These are phyloP conservation scores for Didymella arachidicola DNA, from an alignment of 2,329 filamentous ascomycete species.

Conservation along the genomic window DNA sequence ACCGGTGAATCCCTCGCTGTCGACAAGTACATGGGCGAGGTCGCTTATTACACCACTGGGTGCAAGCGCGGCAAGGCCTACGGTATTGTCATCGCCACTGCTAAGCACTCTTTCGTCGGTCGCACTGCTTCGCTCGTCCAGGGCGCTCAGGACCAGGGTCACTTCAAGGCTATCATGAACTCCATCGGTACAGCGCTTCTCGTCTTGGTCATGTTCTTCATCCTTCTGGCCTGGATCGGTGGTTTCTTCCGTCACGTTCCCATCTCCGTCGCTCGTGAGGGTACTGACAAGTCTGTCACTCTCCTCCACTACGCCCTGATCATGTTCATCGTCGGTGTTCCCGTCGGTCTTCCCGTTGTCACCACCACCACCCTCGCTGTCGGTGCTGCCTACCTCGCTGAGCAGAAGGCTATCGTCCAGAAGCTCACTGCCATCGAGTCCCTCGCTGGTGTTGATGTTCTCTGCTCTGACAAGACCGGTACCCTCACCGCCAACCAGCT, in stretches of 20 bases:
- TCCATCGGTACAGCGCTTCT: slow-evolving; percentile 77
- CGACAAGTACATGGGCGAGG: slow-evolving; percentile 79
- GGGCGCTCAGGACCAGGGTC: slow-evolving; percentile 75
- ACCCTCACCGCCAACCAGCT: slow-evolving; percentile 79
- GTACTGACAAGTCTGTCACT: slow-evolving; percentile 62
- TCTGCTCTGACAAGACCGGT: slow-evolving; percentile 84
- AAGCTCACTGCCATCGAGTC: slow-evolving; percentile 82
- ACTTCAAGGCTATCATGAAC: slow-evolving; percentile 78
- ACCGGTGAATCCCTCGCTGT: slow-evolving; percentile 82
- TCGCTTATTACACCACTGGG: slow-evolving; percentile 79
- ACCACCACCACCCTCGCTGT: slow-evolving; percentile 80
- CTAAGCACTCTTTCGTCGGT: slow-evolving; percentile 78
- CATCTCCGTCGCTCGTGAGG: slow-evolving; percentile 66
- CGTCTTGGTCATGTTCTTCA: slow-evolving; percentile 80
- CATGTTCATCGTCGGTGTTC: slow-evolving; percentile 78
- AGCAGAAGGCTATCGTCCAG: slow-evolving; percentile 81
- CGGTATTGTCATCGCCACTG: slow-evolving; percentile 71
- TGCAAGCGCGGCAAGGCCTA: slow-evolving; percentile 83
- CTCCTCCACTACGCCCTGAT: slow-evolving; percentile 60
- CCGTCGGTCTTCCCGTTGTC: slow-evolving; percentile 78
- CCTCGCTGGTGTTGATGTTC: slow-evolving; percentile 70
- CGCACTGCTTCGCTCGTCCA: slow-evolving; percentile 77
- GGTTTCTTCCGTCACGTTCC: slow-evolving; percentile 77
- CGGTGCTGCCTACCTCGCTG: slow-evolving; percentile 77
- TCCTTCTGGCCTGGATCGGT: slow-evolving; percentile 77